Conservation (phyloP, 2,329 filamentous ascomycete genomes). For the Aspergillus sp. region DNA sequence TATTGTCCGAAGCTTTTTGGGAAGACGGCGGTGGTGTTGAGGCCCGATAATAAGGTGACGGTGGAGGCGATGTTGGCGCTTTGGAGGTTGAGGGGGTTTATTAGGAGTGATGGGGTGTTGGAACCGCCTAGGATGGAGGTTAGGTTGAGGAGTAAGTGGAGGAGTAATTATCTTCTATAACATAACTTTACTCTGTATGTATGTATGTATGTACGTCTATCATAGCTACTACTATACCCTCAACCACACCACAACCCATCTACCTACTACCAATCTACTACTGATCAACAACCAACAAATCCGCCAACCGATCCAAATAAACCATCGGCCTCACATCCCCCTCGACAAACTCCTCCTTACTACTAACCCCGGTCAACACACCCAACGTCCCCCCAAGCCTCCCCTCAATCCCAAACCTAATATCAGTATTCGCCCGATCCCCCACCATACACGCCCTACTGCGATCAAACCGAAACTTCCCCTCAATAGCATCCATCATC, state of each 20-base stretch:
- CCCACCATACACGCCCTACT: conserved; percentile 91
- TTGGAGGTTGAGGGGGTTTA: conserved; percentile 42
- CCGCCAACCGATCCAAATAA: conserved; percentile 82
- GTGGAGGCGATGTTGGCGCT: conserved; percentile 37
- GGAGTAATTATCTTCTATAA: background rate
- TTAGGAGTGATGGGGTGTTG: conserved; percentile 16
- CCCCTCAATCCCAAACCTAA: conserved; percentile 90
- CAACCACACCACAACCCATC: background rate
- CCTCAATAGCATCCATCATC: conserved; percentile 99
- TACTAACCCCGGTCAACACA: conserved; percentile 83
- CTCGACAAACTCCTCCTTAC: conserved; percentile 80
- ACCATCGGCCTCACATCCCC: conserved; percentile 72
- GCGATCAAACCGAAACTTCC: conserved; percentile 87
- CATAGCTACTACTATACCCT: background rate
- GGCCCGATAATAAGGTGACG: conserved; percentile 30
- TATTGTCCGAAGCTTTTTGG: conserved; percentile 30
- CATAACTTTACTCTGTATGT: background rate
- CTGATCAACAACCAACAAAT: conserved; percentile 56
- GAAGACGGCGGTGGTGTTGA: conserved; percentile 38
- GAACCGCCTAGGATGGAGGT: background rate
- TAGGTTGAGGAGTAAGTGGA: background rate
- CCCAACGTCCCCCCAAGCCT: conserved; percentile 86
- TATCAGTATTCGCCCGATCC: conserved; percentile 91
- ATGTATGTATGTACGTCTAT: background rate
- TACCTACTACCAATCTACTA: conserved; percentile 3